Percentiles rank a stretch among this genome's conserved stretches.
phyloP scores from a whole-genome alignment of 257 asterid species.

The Avicennia marina region DNA sequence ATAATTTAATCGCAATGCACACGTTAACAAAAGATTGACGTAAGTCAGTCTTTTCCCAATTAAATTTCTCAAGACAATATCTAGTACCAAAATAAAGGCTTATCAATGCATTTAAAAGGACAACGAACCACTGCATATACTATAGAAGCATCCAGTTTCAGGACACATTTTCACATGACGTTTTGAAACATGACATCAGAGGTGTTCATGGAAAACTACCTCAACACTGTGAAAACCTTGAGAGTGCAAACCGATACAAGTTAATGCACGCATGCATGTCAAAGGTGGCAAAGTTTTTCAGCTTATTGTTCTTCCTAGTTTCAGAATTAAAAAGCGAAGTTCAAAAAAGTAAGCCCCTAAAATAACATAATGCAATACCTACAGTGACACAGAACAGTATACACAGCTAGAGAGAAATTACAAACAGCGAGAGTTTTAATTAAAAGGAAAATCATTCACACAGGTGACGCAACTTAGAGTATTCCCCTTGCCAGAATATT shows the following conservation, averaged over 20 bases:
- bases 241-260: background rate
- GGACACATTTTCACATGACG: background rate
- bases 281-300: background rate
- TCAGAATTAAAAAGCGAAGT: no score
- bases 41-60: background rate
- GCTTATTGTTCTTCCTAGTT: no score
- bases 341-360: no score
- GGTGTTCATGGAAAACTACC: background rate
- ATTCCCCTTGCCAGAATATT: no score
- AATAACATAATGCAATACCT: background rate
- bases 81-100: background rate
- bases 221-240: background rate
- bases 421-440: no score
- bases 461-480: background rate
- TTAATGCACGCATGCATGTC: background rate
- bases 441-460: background rate
- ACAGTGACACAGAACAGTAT: background rate
- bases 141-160: background rate
- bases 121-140: background rate
- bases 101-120: constrained; percentile 1
- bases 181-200: background rate
- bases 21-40: background rate
- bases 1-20: background rate
- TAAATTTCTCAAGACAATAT: background rate
- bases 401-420: no score